Conservation (phyloP, 1,284 basidiomycete genomes). For the Stygiomarasmius scandens region DNA sequence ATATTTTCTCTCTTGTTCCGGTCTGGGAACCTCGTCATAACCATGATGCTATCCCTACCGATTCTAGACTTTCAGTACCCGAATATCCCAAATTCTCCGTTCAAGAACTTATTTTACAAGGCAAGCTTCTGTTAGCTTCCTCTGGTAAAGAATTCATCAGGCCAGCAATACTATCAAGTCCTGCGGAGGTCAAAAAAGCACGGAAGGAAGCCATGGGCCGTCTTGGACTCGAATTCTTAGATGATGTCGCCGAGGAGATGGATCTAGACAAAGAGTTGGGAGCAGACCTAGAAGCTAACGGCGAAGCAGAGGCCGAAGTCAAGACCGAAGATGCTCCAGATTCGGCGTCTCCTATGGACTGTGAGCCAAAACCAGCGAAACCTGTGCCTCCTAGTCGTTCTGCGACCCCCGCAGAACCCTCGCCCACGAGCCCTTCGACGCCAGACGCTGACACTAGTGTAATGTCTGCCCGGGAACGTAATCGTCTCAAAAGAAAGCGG, state of each 20-base stretch:
- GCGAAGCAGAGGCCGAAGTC: conserved; percentile 44
- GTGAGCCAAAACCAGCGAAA: conserved; percentile 25
- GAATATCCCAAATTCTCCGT: conserved; percentile 78
- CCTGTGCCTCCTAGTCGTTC: conserved; percentile 45
- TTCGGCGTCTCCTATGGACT: conserved; percentile 40
- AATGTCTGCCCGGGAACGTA: conserved; percentile 85
- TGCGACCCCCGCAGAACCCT: conserved; percentile 58
- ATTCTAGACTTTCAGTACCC: conserved; percentile 43
- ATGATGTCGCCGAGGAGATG: conserved; percentile 74
- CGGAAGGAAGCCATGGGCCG: conserved; percentile 82
- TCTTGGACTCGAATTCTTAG: conserved; percentile 81
- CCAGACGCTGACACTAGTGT: conserved; percentile 49
- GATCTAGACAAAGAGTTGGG: conserved; percentile 81
- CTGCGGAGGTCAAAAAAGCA: conserved; percentile 77
- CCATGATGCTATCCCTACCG: conserved; percentile 25
- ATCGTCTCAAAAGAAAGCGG: conserved; percentile 88
- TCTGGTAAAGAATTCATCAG: conserved; percentile 86
- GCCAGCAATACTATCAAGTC: conserved; percentile 67
- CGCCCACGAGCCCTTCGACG: conserved; percentile 48
- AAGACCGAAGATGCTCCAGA: conserved; percentile 41
- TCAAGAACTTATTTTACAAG: conserved; percentile 71
- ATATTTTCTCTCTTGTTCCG: conserved; percentile 84
- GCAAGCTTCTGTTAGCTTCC: conserved; percentile 80
- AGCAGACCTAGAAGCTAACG: conserved; percentile 56
- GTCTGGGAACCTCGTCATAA: conserved; percentile 70